These are phyloP conservation scores for Apiosordaria backusii DNA, from an alignment of 495 filamentous ascomycete species.

Conservation along the genomic window DNA sequence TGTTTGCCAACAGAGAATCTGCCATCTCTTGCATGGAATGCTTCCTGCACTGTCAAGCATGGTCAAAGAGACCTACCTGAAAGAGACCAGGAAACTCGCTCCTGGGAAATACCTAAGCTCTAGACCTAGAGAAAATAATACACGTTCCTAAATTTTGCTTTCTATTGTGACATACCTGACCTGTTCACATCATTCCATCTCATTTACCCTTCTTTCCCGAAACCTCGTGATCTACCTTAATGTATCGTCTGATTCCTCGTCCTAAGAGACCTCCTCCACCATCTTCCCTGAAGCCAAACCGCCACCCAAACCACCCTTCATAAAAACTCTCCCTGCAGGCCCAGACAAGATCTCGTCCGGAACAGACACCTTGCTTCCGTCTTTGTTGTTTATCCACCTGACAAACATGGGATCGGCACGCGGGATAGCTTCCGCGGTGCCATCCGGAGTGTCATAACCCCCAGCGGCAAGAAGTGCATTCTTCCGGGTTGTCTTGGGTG, in stretches of 20 bases:
- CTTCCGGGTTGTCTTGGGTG: slow-evolving; percentile 72
- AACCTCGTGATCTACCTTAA: neutral
- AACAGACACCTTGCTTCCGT: slow-evolving; percentile 66
- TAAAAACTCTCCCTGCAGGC: slow-evolving; percentile 63
- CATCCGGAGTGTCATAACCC: slow-evolving; percentile 54
- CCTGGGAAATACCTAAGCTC: no score
- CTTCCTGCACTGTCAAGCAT: neutral
- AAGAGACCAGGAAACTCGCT: no score
- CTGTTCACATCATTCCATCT: neutral
- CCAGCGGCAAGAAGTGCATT: slow-evolving; percentile 12
- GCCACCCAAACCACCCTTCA: slow-evolving; percentile 24
- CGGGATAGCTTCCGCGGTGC: slow-evolving; percentile 32
- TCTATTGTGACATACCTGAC: neutral
- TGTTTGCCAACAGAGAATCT: neutral
- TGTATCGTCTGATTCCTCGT: neutral
- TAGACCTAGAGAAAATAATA: neutral
- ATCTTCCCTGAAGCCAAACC: slow-evolving; percentile 35
- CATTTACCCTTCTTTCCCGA: neutral
- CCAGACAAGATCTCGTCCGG: slow-evolving; percentile 78
- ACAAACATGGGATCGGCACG: slow-evolving; percentile 67
- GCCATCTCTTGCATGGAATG: neutral
- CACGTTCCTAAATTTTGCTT: neutral
- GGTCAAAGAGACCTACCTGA: neutral
- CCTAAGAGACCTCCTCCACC: slow-evolving; percentile 40
- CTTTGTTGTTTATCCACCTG: slow-evolving; percentile 71